Evolutionary conservation across 257 asterid species (phyloP), one percentile per base, ranked within the genome.

Genomic region (Przewalskia tangutica): DNA sequence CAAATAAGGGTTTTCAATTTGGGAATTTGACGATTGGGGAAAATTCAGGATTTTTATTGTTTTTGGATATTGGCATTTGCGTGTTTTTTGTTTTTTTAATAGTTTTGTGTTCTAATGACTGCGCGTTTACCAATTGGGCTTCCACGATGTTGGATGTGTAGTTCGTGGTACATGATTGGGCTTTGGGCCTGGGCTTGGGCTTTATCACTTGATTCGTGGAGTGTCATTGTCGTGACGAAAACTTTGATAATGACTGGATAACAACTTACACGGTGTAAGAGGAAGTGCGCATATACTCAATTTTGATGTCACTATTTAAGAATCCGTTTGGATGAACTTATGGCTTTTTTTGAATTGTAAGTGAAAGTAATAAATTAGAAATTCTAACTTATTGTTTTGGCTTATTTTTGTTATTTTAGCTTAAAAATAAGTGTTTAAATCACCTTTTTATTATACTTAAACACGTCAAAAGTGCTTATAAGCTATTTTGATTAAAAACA

Each of bases 21-120:
- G 40, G 80, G 73, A 81, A 84, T 79, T 83, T 14, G 84, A 36
- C 44, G 34, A 82, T 76, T 27, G 46, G 42, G 82, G 48, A 71
- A 84, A 54, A 58, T 7, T 8, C 62, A 27, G 76, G 27, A 34
- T 8, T n/a, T 71, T 42, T 38, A 38, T 40, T 76, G 51, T 27
- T 38, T 60, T 16, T 60, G 13, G 11, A 0, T 51, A 42, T 44
- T 40, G 59, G 14, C 1, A 14, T 32, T 71, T 42, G 6, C 27
- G 53, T 71, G 4, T 71, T n/a, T 44, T 44, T 65, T 64, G 1
- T 6, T 56, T 0, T 17, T 17, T 17, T 17, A 65, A 36, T 14
- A 6, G 3, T 36, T 14, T 36, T 36, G 1, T 4, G 18, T 66
- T 66, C 4, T 36, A 34, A 51, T 14, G 75, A 36, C 75, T 14